A percentile compares a stretch with the other conserved stretches of the same genome.
phyloP scores from a whole-genome alignment of 352 stramenopile genomes.

The Phytopythium cucurbitacearum region DNA sequence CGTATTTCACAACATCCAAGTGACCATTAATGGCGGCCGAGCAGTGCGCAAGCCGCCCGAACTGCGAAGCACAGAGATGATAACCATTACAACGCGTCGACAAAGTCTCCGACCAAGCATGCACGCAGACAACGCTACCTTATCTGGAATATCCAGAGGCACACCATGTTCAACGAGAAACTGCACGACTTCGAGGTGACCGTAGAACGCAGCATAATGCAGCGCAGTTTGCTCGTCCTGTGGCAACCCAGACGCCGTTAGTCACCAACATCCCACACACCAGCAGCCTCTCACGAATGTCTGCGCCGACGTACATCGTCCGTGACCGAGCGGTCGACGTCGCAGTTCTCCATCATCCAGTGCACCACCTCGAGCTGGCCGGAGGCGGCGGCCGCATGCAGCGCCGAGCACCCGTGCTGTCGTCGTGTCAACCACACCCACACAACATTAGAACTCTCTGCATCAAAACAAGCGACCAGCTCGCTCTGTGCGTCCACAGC shows the following conservation, averaged over 20 bases:
- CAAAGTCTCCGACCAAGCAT: background rate
- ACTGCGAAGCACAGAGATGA: conserved; percentile 17
- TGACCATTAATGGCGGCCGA: conserved; percentile 84
- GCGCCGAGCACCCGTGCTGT: conserved; percentile 77
- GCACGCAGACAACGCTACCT: conserved; percentile 19
- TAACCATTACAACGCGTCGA: background rate
- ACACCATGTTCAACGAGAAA: conserved; percentile 77
- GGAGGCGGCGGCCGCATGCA: conserved; percentile 71
- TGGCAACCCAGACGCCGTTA: background rate
- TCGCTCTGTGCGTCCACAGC: too few relatives aligned
- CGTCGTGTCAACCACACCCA: conserved; percentile 2
- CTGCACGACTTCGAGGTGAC: conserved; percentile 84
- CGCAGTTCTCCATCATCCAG: conserved; percentile 59
- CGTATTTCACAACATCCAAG: conserved; percentile 78
- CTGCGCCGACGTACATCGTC: conserved; percentile 46
- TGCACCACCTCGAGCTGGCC: conserved; percentile 81
- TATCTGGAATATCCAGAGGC: conserved; percentile 76
- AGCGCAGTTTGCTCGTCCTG: conserved; percentile 80
- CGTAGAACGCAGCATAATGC: conserved; percentile 86
- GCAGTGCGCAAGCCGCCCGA: conserved; percentile 74
- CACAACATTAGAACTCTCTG: background rate
- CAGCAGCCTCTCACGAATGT: background rate
- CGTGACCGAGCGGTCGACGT: conserved; percentile 52
- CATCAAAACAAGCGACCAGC: background rate
- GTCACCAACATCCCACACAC: conserved; percentile 4